Evolutionary conservation across 495 filamentous ascomycete genomes (phyloP), one percentile per base, ranked within the genome.

Genomic region (Evernia prunastri): DNA sequence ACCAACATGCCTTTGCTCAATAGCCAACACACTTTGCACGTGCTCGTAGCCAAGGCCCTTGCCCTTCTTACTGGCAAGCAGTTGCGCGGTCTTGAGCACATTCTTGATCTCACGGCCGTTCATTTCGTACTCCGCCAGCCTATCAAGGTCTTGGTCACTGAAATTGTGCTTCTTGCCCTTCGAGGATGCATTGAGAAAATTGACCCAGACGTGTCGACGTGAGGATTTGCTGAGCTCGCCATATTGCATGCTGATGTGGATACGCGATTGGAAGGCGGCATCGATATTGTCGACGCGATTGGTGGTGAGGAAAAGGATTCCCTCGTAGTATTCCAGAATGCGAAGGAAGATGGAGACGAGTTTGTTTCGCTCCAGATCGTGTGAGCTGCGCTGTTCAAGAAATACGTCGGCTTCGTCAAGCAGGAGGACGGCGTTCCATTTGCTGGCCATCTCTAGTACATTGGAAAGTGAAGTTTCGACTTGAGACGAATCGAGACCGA

Each of bases 341-440:
- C 74, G 70, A 0, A 77, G 67, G 43, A 77, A 76, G 33, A 78
- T 64, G 23, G 80, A 79, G 1, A 86, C 82, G 8, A 86, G 75
- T 56, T 76, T 75, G 70, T 85, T 86, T 37, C 82, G 75, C 62
- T 79, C 74, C 10, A 86, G 75, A 49, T 85, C 81, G 45, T 76
- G 63, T 0, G 71, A 51, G 4, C 51, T 70, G 4, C 81, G 76
- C 59, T 78, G 72, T 73, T 86, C 83, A 40, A 88, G 77, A 75
- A 87, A 87, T n/a, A 88, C 84, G 61, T 88, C 86, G 51, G 83
- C 84, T 72, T 88, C 85, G 64, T 88, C 85, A 3, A 89, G 78
- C 1, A 84, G 73, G 5, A 83, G 73, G 47, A 81, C 74, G 20
- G 77, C 74, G 27, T 72, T 68, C 69, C 69, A 71, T 59, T 70